Base-by-base conservation (phyloP, 2,329 filamentous ascomycete species). In the Ceratocystis ficicola region DNA sequence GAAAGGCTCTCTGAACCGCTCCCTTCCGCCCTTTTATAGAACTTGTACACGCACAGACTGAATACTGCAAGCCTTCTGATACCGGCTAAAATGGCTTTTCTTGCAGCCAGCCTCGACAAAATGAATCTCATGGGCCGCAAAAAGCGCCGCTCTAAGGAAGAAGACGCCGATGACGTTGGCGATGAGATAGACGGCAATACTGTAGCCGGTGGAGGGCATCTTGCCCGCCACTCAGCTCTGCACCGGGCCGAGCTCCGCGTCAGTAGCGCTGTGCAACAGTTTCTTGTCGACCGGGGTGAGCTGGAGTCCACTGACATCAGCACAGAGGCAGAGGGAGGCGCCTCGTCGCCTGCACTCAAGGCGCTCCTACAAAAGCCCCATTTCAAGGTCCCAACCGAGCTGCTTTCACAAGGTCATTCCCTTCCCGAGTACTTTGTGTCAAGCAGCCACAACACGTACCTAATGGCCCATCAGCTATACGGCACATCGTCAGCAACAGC, bases 381-480 rank as follows among this genome's bases (percentile, higher is more conserved):
- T 73, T 79, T 85, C 70, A 71, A 77, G 46, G 81, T 86, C 0
- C 85, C 85, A 0, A 68, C 73, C 1, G 74, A 79, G 64, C 73
- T 86, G 12, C 79, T 80, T 7, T 83, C 86, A 70, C 76, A 83
- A 66, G 82, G 79, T 10, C 77, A 83, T 69, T 81, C 85, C 0
- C 75, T 89, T 25, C 81, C 85, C 1, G 84, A 88, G 69, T 89
- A 89, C 74, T 89, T 85, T 71, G 83, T 89, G 74, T 87, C 83
- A 73, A 87, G 85, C 3, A 87, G 83, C 69, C 86, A 89, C 75
- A 89, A 89, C 73, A 89, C 86, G 0, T 89, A 89, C 70, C 76
- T 89, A 30, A 77, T 85, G 70, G 86, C 85, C 0, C 84, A 89
- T 72, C 86, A 89, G 74, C 80, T 89, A 1, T 86, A 79, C 70